These are phyloP conservation scores for Plenodomus biglobosus DNA, from an alignment of 2,329 filamentous ascomycete species.

Conservation along the genomic window DNA sequence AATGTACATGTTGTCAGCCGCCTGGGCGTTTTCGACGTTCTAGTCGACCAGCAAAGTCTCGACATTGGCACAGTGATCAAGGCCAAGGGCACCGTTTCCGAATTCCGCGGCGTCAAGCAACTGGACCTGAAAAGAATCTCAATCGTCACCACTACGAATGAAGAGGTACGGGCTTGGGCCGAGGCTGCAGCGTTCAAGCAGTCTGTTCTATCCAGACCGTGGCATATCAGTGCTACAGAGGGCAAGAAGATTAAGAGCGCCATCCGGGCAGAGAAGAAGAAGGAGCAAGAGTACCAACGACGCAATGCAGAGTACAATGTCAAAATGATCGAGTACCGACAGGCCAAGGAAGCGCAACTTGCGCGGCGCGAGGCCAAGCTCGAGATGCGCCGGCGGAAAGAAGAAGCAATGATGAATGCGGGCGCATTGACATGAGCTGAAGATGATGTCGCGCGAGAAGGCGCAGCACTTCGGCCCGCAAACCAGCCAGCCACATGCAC, in stretches of 20 bases:
- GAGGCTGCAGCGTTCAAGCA: constrained; percentile 54
- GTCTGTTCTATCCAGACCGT: constrained; percentile 55
- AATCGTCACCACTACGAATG: constrained; percentile 54
- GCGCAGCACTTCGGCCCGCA: neutral
- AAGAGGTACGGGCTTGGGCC: constrained; percentile 58
- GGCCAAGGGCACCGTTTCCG: constrained; percentile 58
- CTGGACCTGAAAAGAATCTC: constrained; percentile 57
- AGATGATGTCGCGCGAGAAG: no score
- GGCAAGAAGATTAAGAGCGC: constrained; percentile 46
- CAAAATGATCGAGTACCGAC: constrained; percentile 37
- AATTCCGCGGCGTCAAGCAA: constrained; percentile 55
- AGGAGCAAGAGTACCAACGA: constrained; percentile 37
- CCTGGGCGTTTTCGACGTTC: constrained; percentile 47
- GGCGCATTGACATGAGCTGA: constrained; percentile 42
- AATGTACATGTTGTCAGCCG: constrained; percentile 44
- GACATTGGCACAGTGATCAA: constrained; percentile 56
- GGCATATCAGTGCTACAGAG: constrained; percentile 53
- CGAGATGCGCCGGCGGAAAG: constrained; percentile 48
- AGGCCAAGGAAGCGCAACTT: constrained; percentile 33
- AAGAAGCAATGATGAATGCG: constrained; percentile 47
- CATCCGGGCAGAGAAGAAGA: constrained; percentile 46
- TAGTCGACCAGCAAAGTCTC: constrained; percentile 38
- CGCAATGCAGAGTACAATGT: constrained; percentile 40
- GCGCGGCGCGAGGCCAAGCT: constrained; percentile 42
- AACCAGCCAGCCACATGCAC: neutral